Conservation (phyloP, 139 green algal species). For the Limnomonas spitsbergensis region DNA sequence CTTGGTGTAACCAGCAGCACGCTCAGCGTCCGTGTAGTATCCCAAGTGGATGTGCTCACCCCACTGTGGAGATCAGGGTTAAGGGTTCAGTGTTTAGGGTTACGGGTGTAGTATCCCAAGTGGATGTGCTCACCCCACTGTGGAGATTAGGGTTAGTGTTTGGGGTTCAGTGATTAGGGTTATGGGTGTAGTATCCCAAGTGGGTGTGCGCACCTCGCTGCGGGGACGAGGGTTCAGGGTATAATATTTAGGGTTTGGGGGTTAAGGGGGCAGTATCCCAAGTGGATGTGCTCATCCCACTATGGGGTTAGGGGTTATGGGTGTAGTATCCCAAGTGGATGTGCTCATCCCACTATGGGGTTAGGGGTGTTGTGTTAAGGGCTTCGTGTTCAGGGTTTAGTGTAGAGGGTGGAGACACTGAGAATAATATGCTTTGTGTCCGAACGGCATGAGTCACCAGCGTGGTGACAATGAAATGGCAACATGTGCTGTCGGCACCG, state of each 20-base stretch:
- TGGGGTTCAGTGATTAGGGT: too few relatives aligned
- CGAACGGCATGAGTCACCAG: too few relatives aligned
- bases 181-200: slow-evolving; percentile 81
- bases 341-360: slow-evolving; percentile 84
- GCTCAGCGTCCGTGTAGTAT: slow-evolving; percentile 83
- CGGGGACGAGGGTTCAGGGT: neutral
- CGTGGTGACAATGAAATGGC: too few relatives aligned
- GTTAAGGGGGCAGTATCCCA: slow-evolving; percentile 93
- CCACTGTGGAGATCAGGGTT: slow-evolving; percentile 64
- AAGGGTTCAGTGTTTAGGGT: too few relatives aligned
- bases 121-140: slow-evolving; percentile 96
- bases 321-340: slow-evolving; percentile 95
- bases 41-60: slow-evolving; percentile 96
- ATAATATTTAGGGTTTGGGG: too few relatives aligned
- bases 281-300: slow-evolving; percentile 96
- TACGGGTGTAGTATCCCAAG: slow-evolving; percentile 81
- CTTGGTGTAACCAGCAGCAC: slow-evolving; percentile 66
- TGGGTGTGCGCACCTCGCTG: slow-evolving; percentile 95
- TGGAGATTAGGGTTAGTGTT: neutral
- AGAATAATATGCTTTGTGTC: too few relatives aligned
- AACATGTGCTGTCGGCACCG: too few relatives aligned
- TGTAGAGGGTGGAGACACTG: slow-evolving; percentile 95
- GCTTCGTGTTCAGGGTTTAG: slow-evolving; percentile 61
- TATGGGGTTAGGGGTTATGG: neutral
- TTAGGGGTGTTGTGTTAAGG: too few relatives aligned